phyloP scores from a whole-genome alignment of 1,284 basidiomycete genomes.

The Pyrrhoderma noxium region DNA sequence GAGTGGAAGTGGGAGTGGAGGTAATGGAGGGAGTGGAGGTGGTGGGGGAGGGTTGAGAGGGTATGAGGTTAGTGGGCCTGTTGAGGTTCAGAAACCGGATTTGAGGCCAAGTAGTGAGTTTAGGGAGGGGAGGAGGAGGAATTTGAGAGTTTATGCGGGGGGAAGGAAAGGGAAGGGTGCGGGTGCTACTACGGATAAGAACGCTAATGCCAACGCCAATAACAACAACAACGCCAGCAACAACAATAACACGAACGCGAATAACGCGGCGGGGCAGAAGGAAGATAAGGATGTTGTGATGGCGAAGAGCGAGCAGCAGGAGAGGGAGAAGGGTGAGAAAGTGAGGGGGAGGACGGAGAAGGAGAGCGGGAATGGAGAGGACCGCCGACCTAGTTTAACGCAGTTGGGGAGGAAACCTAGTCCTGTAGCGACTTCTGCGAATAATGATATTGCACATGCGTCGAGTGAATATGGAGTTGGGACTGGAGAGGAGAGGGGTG shows the following conservation, averaged over 20 bases:
- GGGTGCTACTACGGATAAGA: too few species aligned
- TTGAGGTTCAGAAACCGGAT: constrained; percentile 53
- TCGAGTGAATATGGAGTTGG: too few species aligned
- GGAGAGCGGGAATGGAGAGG: not conserved
- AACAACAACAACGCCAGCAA: not conserved
- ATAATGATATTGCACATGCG: too few species aligned
- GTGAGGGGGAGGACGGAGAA: not conserved
- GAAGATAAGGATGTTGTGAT: not conserved
- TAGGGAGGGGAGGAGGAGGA: constrained; percentile 40
- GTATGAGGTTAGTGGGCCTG: constrained; percentile 24
- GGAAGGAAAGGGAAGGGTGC: too few species aligned
- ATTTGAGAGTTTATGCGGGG: constrained; percentile 28
- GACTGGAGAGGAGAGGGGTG: too few species aligned
- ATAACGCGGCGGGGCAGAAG: constrained; percentile 23
- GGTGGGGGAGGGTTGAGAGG: not conserved
- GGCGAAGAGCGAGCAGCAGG: not conserved
- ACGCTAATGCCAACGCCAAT: constrained; percentile 18
- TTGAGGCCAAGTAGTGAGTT: constrained; percentile 61
- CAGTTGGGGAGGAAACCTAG: constrained; percentile 12
- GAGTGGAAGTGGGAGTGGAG: not conserved
- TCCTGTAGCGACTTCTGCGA: too few species aligned
- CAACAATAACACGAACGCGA: constrained; percentile 17
- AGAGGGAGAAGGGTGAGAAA: not conserved
- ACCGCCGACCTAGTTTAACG: constrained; percentile 9
- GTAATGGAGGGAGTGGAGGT: not conserved